phyloP scores from a whole-genome alignment of 345 rosid genomes.

The Syzygium grande region DNA sequence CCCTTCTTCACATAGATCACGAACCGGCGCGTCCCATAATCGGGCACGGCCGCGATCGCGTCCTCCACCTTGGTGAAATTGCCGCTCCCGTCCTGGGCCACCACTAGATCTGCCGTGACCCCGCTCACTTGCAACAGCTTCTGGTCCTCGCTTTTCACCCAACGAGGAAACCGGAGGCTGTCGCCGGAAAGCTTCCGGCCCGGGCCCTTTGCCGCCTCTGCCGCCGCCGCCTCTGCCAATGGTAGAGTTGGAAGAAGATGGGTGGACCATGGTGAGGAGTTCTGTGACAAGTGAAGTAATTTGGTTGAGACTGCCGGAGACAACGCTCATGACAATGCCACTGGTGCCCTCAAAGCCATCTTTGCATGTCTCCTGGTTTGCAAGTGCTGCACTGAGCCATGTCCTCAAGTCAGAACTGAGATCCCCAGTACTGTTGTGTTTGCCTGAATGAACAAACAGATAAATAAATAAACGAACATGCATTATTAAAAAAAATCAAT shows the following conservation, averaged over 20 bases:
- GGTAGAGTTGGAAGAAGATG: slow-evolving; percentile 17
- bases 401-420: slow-evolving; percentile 58
- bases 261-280: slow-evolving; percentile 46
- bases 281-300: slow-evolving; percentile 34
- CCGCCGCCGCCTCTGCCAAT: not conserved
- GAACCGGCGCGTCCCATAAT: slow-evolving; percentile 32
- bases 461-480: not conserved
- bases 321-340: slow-evolving; percentile 34
- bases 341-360: slow-evolving; percentile 70
- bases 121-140: slow-evolving; percentile 33
- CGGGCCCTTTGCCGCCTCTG: not conserved
- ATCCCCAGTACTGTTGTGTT: slow-evolving; percentile 59
- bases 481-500: not conserved
- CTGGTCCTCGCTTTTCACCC: slow-evolving; percentile 52
- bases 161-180: slow-evolving; percentile 33
- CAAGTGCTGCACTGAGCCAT: slow-evolving; percentile 77
- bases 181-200: not conserved
- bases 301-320: slow-evolving; percentile 43
- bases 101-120: slow-evolving; percentile 35
- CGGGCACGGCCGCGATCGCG: slow-evolving; percentile 65
- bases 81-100: slow-evolving; percentile 77
- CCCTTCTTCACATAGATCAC: slow-evolving; percentile 62
- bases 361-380: slow-evolving; percentile 71
- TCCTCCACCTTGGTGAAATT: slow-evolving; percentile 49
- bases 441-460: slow-evolving; percentile 24